phyloP scores from a whole-genome alignment of 2,329 filamentous ascomycete genomes.

The Sarocladium brachiariae region DNA sequence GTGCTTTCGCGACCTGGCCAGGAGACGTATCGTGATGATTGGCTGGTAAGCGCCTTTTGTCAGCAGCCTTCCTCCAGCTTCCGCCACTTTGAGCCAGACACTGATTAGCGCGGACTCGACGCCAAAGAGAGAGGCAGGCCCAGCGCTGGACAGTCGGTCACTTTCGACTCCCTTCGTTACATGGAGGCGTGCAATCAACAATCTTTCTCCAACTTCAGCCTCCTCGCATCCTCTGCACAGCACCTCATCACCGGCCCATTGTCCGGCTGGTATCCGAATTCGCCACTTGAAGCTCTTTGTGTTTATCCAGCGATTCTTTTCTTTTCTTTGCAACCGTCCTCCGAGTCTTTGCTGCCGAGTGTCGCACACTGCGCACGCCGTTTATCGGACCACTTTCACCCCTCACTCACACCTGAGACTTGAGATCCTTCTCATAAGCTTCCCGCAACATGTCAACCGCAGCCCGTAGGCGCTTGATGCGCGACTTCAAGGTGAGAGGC shows the following conservation, averaged over 20 bases:
- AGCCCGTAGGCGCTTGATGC: slow-evolving; percentile 92
- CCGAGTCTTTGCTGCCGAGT: background rate
- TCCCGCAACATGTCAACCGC: slow-evolving; percentile 65
- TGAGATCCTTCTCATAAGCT: background rate
- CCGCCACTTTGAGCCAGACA: background rate
- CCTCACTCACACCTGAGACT: no score
- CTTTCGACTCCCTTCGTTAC: background rate
- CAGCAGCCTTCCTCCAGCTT: background rate
- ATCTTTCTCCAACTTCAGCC: slow-evolving; percentile 17
- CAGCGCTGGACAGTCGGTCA: background rate
- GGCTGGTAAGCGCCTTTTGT: slow-evolving; percentile 4
- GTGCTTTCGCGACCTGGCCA: slow-evolving; percentile 3
- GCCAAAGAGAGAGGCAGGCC: background rate
- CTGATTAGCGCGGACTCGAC: background rate
- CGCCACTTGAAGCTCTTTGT: background rate
- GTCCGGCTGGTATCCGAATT: background rate
- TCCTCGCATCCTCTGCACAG: slow-evolving; percentile 13
- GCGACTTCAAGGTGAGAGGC: slow-evolving; percentile 86
- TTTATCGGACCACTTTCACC: slow-evolving; percentile 1
- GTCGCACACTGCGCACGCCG: background rate
- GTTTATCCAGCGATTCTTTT: no score
- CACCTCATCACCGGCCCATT: background rate
- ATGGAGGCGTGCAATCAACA: slow-evolving; percentile 19
- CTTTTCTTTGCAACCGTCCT: background rate
- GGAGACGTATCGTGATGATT: background rate